These are phyloP conservation scores for Pisolithus microcarpus DNA, from an alignment of 768 basidiomycete genomes.

Conservation along the genomic window DNA sequence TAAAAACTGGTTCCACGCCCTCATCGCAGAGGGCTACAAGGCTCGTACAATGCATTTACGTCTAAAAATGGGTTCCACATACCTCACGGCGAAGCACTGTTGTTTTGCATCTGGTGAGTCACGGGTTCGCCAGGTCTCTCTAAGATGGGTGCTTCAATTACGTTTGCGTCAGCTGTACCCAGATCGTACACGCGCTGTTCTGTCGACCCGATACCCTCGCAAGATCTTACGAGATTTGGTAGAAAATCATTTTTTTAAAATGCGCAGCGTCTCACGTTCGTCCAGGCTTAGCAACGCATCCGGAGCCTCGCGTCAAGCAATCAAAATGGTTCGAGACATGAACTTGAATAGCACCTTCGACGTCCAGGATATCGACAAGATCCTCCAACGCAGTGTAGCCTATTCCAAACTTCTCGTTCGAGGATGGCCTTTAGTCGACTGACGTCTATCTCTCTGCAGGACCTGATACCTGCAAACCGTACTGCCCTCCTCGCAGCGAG, in stretches of 20 bases:
- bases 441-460: conserved; percentile 27
- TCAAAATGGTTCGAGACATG: conserved; percentile 55
- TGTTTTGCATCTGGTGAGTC: conserved; percentile 69
- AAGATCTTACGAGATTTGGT: too few species aligned
- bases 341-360: conserved; percentile 54
- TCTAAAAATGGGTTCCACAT: conserved; percentile 58
- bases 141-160: neutral
- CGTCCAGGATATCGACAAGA: conserved; percentile 44
- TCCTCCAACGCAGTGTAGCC: conserved; percentile 44
- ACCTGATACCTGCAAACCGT: conserved; percentile 44
- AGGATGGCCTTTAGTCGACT: neutral
- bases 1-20: neutral
- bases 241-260: too few species aligned
- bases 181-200: conserved; percentile 62
- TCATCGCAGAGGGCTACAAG: conserved; percentile 70
- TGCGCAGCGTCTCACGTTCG: too few species aligned
- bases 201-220: too few species aligned
- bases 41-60: conserved; percentile 76
- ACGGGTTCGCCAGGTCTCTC: neutral
- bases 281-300: too few species aligned
- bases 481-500: conserved; percentile 46
- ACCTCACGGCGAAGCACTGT: conserved; percentile 26
- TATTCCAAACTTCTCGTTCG: neutral
- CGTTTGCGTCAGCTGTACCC: conserved; percentile 51
- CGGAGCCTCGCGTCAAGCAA: conserved; percentile 43